Base-by-base conservation (phyloP, 106 monocot genomes). In the Dendrobium catenatum region DNA sequence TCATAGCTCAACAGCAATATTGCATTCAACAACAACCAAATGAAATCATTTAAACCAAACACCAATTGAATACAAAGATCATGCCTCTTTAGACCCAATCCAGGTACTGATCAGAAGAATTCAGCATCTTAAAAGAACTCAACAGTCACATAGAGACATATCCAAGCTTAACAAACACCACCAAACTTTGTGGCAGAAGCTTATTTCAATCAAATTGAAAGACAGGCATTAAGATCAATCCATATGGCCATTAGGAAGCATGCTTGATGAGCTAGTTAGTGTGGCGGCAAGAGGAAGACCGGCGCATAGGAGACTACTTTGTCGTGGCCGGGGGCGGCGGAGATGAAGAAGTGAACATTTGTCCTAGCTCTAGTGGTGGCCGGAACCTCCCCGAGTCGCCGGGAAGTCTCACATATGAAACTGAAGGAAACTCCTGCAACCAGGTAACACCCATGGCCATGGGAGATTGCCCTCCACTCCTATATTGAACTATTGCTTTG, bases 401-500 rank as follows among this genome's bases (percentile, higher is more conserved):
- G 0, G 84, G 79, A 13, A 84, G 44, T 54, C 84, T 41, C 42
- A 84, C 78, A 49, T 84, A 84, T 10, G 77, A 78, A 58, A 33
- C 73, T 6, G 56, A 44, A 73, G 84, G 58, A 5, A 78, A 74
- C 10, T 84, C 84, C 9, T 40, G 31, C 24, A 73, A 44, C 79
- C 84, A 58, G 4, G 55, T 74, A 6, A 10, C 22, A 27, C 73
- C 55, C n/a, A 26, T 27, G 11, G 68, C 55, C n/a, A 26, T 43
- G 11, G 68, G 78, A 31, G 22, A 22, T 17, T 72, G 22, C 0
- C 73, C 78, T 16, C 79, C 84, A 74, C 73, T 84, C 37, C 84
- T 79, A 44, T 79, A 79, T 61, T 84, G 79, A 42, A 79, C 59
- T 59, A 84, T 79, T 43, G 79, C 84, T 48, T 72, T 84, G 73